Conservation (phyloP, 139 green algal species). For the Gonium pectorale region DNA sequence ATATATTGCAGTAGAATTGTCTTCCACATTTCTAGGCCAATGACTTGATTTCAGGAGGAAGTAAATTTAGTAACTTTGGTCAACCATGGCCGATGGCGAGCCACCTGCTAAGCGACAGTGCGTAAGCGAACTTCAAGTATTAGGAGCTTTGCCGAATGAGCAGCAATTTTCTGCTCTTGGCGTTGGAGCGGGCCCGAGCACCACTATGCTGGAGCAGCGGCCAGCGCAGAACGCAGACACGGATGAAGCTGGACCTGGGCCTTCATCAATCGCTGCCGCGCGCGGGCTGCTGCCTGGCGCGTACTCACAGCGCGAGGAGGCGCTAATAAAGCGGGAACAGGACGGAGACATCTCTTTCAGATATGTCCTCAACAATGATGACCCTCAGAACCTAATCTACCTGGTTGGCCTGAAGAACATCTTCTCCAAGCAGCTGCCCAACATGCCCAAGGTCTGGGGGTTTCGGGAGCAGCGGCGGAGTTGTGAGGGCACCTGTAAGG, state of each 20-base stretch:
- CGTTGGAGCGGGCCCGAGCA: neutral
- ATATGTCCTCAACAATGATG: slow-evolving; percentile 78
- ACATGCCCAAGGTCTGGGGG: slow-evolving; percentile 98
- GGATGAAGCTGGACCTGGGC: neutral
- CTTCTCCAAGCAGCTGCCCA: slow-evolving; percentile 96
- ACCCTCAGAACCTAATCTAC: slow-evolving; percentile 57
- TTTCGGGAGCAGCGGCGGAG: no score
- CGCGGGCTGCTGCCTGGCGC: slow-evolving; percentile 34
- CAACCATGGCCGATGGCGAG: slow-evolving; percentile 23
- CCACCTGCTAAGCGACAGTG: slow-evolving; percentile 16
- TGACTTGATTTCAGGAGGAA: no score
- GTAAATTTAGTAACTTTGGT: no score
- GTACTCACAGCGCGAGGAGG: slow-evolving; percentile 74
- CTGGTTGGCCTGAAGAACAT: slow-evolving; percentile 92
- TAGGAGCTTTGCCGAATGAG: neutral
- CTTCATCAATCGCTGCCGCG: neutral
- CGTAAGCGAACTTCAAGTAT: neutral
- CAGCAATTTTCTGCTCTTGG: neutral
- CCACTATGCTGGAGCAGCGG: neutral
- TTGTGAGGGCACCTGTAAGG: no score
- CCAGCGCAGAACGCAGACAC: neutral
- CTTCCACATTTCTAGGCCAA: no score
- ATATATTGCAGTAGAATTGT: no score
- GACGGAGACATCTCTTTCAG: slow-evolving; percentile 77
- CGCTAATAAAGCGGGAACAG: slow-evolving; percentile 68